Evolutionary conservation across 2,329 filamentous ascomycete genomes (phyloP), one percentile per base, ranked within the genome.

Genomic region (Endothia cerciana): DNA sequence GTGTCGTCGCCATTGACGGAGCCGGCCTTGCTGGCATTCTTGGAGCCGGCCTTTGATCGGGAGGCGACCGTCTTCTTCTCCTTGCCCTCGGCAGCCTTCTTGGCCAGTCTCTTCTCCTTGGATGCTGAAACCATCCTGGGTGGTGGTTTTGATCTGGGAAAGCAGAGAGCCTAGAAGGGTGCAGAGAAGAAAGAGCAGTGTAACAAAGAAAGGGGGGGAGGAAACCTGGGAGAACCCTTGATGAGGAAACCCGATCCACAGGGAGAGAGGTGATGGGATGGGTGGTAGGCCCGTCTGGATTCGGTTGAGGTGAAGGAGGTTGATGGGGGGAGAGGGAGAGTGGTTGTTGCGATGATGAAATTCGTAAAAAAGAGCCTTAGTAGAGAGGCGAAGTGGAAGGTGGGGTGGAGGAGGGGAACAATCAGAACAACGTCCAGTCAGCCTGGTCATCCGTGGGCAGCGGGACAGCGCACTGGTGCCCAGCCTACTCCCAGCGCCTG

Each of bases 51-150:
- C 81, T 90, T 91, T 71, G 82, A 82, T 68, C 80, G 76, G 63
- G 88, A 89, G 72, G 89, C 86, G 70, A 88, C 86, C 28, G 90
- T 90, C 86, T 94, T 94, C 82, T 92, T 90, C 73, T 89, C 88
- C 79, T 90, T 90, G 78, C 90, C 91, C 60, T 91, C 83, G 75
- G 86, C 87, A 71, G 86, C 87, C 83, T 88, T 89, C 83, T 90
- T 90, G 67, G 88, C 88, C 71, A 90, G 84, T 78, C 89, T 84
- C 83, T 90, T 90, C 73, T 89, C 87, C 80, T 91, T 91, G 76
- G 88, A 88, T 69, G 87, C 81, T 69, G 88, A 90, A 75, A 89
- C 83, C 87, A 90, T 90, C 55, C 77, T 87, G 55, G n/a, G 33
- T n/a, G 33, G 40, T 28, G 33, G 60, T 33, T 19, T 19, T 47